Evolutionary conservation across 2,329 filamentous ascomycete genomes (phyloP).

Genomic region (Leptographium wingfieldii): DNA sequence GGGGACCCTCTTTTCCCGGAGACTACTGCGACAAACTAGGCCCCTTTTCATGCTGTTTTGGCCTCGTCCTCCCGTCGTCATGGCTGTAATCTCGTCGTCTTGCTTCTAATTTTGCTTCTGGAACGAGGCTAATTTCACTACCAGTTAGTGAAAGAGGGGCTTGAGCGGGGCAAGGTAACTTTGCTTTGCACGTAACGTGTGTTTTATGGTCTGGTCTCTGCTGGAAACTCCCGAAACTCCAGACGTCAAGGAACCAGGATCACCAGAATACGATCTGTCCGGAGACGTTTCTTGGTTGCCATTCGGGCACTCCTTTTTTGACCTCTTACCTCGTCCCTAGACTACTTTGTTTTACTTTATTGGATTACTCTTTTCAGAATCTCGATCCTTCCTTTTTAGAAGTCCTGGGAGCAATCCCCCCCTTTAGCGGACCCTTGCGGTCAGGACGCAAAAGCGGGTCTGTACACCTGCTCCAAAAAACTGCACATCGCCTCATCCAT

Average conservation of each 20-base stretch:
- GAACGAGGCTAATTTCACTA: neutral
- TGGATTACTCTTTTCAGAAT: neutral
- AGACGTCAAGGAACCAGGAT: slow-evolving; percentile 13
- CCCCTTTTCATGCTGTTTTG: neutral
- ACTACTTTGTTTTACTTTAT: neutral
- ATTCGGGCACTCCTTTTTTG: neutral
- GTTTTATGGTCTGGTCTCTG: neutral
- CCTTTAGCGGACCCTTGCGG: slow-evolving; percentile 3
- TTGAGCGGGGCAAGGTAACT: neutral
- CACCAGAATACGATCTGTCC: slow-evolving; percentile 5
- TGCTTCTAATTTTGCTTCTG: neutral
- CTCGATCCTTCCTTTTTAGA: neutral
- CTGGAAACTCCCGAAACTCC: slow-evolving; percentile 11
- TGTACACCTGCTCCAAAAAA: neutral
- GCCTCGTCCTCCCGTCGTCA: neutral
- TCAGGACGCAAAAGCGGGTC: neutral
- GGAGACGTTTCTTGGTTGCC: neutral
- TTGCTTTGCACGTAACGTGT: neutral
- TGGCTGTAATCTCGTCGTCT: neutral
- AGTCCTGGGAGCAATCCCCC: neutral
- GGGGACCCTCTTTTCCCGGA: neutral
- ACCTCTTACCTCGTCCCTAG: neutral
- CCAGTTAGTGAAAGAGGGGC: neutral
- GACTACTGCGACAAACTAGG: neutral
- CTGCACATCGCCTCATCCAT: neutral